Base-by-base conservation (phyloP, 805 yeast species). In the Wickerhamiella dianesei region DNA sequence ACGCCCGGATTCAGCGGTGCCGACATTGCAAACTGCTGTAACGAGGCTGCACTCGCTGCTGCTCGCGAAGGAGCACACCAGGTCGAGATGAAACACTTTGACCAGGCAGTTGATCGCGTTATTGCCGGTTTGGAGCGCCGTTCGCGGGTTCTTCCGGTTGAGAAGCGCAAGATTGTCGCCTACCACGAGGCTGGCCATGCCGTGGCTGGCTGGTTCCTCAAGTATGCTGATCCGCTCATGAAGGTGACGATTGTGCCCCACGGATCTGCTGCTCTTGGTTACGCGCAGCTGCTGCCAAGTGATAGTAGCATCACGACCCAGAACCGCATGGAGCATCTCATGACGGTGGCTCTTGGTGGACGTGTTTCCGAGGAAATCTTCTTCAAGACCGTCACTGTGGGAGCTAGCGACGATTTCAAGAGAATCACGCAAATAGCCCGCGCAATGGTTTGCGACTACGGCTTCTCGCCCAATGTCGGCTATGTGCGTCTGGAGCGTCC, bases 141-240 rank as follows among this genome's bases (percentile, higher is more conserved):
- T 65, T 75, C 88, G 14, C 80, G 82, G 59, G 75, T 92, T 13
- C 70, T 94, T 50, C 77, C 86, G 2, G 81, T 86, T 1, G 88
- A 82, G 50, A 97, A 94, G 61, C 85, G 87, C 66, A 77, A 72
- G 52, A 78, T 86, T 21, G 96, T 94, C 48, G 98, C 98, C 0
- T 92, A 82, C 59, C 98, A 94, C 62, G 99, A 92, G 65, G 98
- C 99, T 2, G 99, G 98, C 3, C 98, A 94, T 66, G 98, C 99
- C 9, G 77, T 92, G 50, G 88, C 97, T 64, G 98, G 98, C 12
- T 92, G 98, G 99, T 87, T 71, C 60, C 73, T 92, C 59, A 76
- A 83, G 63, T 74, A 75, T 64, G 95, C 97, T 2, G 96, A 89
- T 61, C 98, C 98, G 5, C 69, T 94, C 48, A 71, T 92, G 50